Conservation (phyloP, 2,329 filamentous ascomycete genomes). For the Cladosporium colombiae region DNA sequence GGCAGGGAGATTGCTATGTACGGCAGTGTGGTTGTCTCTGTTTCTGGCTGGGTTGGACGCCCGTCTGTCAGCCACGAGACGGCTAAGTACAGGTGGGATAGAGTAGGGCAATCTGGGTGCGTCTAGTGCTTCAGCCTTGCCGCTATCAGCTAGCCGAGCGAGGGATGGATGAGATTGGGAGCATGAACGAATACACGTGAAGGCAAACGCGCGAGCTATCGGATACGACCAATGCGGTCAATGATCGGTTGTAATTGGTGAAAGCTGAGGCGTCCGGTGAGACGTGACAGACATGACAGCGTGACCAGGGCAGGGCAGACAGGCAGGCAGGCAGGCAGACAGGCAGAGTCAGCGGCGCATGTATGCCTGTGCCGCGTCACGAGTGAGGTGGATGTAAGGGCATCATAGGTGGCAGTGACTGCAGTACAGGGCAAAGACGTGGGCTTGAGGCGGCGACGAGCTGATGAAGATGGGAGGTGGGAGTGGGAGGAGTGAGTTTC, state of each 20-base stretch:
- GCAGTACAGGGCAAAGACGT: neutral
- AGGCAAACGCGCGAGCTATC: neutral
- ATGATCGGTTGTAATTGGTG: neutral
- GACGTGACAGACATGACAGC: neutral
- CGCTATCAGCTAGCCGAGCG: neutral
- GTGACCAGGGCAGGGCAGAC: neutral
- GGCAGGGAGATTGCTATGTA: neutral
- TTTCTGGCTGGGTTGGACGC: neutral
- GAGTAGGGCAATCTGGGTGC: neutral
- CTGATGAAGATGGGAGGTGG: neutral
- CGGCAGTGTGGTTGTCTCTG: neutral
- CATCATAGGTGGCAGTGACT: neutral
- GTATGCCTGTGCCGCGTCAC: constrained; percentile 13
- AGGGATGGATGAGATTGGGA: neutral
- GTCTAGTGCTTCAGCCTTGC: constrained; percentile 1
- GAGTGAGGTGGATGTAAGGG: neutral
- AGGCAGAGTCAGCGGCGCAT: constrained; percentile 8
- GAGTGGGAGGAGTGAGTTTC: neutral
- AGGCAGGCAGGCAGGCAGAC: neutral
- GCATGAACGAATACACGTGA: neutral
- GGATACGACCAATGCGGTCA: neutral
- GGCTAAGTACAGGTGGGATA: neutral
- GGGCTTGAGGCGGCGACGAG: neutral
- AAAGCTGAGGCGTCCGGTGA: constrained; percentile 6
- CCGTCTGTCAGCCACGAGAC: neutral